A percentile compares a stretch with the other conserved stretches of the same genome.
Evolutionary conservation across 495 filamentous ascomycete genomes (phyloP).

Genomic region (Parathielavia hyrcaniae): DNA sequence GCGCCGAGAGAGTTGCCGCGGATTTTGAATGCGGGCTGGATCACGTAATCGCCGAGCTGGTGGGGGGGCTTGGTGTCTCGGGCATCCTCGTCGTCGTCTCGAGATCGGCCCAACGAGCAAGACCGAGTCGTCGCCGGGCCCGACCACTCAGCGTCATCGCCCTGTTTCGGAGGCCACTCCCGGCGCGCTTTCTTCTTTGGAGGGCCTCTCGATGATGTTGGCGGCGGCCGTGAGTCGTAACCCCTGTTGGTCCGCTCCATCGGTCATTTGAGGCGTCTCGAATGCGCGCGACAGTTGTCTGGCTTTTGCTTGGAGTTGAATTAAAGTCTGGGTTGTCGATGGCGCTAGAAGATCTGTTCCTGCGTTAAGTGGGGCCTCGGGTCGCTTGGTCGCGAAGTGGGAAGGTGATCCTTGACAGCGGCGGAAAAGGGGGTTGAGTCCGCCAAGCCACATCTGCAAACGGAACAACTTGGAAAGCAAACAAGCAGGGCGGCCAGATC

Average conservation of each 20-base stretch:
- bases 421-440: neutral
- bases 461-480: too few species aligned
- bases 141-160: neutral
- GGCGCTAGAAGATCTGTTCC: too few species aligned
- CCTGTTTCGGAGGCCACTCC: neutral
- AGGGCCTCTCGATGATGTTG: neutral
- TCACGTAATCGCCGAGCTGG: neutral
- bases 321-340: neutral
- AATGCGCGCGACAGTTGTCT: neutral
- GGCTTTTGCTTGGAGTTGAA: neutral
- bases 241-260: neutral
- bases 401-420: neutral
- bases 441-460: neutral
- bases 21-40: neutral
- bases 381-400: neutral
- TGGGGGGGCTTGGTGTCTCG: neutral
- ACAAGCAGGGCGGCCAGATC: too few species aligned
- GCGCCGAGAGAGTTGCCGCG: too few species aligned
- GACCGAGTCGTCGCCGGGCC: neutral
- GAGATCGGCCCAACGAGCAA: neutral
- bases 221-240: neutral
- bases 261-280: neutral
- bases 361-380: too few species aligned
- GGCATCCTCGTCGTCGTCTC: neutral
- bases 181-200: slow-evolving; percentile 2